phyloP scores from a whole-genome alignment of 176 grass and related monocot species.

The Carex scoparia region DNA sequence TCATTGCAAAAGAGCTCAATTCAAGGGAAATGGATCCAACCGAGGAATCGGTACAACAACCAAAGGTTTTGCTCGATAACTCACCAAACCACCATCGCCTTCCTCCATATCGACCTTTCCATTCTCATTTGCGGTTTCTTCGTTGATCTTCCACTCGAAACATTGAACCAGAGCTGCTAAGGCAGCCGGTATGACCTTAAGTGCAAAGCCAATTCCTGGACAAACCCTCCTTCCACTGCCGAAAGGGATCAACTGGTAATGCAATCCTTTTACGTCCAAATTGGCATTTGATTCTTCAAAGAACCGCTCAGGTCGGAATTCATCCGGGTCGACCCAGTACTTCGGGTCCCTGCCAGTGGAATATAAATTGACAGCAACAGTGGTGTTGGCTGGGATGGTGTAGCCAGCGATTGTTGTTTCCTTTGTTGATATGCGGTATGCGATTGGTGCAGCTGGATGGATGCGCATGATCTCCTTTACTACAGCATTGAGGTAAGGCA shows the following conservation, averaged over 20 bases:
- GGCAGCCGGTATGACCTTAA: conserved; percentile 41
- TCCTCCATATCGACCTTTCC: conserved; percentile 61
- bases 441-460: conserved; percentile 48
- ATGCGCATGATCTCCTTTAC: conserved; percentile 59
- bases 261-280: conserved; percentile 50
- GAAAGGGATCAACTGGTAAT: conserved; percentile 75
- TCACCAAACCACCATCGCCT: conserved; percentile 23
- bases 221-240: conserved; percentile 53
- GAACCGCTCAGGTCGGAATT: conserved; percentile 55
- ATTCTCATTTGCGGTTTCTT: conserved; percentile 11
- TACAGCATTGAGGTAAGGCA: conserved; percentile 66
- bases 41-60: conserved; percentile 3
- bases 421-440: conserved; percentile 30
- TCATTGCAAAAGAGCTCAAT: background rate
- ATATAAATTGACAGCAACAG: conserved; percentile 53
- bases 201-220: conserved; percentile 53
- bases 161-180: conserved; percentile 61
- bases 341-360: conserved; percentile 51
- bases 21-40: conserved; percentile 10
- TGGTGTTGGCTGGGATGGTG: conserved; percentile 43
- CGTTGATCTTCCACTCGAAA: conserved; percentile 37
- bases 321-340: conserved; percentile 35
- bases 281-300: background rate
- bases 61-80: background rate
- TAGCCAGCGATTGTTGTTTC: conserved; percentile 35